Conservation (phyloP, 768 basidiomycete genomes). For the Termitomyces sp. region DNA sequence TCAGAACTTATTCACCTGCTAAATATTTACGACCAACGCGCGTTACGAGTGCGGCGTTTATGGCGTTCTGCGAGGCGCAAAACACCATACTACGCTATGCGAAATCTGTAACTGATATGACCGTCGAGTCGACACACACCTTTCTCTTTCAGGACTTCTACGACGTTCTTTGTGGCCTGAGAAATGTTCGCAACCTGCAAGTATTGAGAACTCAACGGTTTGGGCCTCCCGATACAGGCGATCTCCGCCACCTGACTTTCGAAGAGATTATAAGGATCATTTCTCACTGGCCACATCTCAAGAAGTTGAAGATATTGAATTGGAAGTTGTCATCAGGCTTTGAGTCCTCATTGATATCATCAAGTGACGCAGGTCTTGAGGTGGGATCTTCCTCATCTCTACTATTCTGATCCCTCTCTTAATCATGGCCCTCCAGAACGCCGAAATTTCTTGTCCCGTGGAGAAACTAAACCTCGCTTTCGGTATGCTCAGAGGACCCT, state of each 20-base stretch:
- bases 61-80: slow-evolving; percentile 6
- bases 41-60: not conserved
- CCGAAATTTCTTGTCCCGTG: not conserved
- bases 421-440: not conserved
- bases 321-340: not conserved
- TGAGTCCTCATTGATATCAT: not conserved
- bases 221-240: not conserved
- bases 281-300: slow-evolving; percentile 5
- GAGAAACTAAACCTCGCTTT: not conserved
- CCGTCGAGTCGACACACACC: slow-evolving; percentile 1
- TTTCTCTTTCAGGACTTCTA: not conserved
- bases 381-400: not conserved
- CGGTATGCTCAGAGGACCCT: not conserved
- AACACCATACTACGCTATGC: slow-evolving; percentile 5
- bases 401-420: not conserved
- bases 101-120: not conserved
- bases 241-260: slow-evolving; percentile 1
- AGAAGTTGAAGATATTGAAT: not conserved
- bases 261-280: slow-evolving; percentile 4
- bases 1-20: not conserved
- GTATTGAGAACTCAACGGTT: not conserved
- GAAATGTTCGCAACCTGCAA: not conserved
- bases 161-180: slow-evolving; percentile 4
- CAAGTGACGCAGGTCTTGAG: not conserved
- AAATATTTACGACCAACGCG: not conserved